Evolutionary conservation across 768 basidiomycete genomes (phyloP), one percentile per base, ranked within the genome.

Genomic region (Auriculariales sp.): DNA sequence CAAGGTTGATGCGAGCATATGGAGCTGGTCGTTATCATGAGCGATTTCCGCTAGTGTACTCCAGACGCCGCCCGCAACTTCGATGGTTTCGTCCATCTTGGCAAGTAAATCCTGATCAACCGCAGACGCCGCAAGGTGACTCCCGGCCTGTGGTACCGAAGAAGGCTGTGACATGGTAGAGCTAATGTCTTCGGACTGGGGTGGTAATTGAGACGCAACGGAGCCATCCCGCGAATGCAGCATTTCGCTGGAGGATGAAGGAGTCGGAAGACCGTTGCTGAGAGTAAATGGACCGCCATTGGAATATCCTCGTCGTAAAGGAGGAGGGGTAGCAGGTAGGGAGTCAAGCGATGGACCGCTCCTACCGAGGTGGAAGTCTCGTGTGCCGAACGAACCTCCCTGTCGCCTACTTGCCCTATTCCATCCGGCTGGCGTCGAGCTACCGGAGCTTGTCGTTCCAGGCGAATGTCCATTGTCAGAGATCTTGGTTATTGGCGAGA

Each of bases 371-470:
- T 94, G 83, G 4, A 94, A 84, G 61, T 95, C 92, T 59, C 89
- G 85, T 24, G 74, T 80, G 53, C 92, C 94, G 67, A 94, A 97
- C 3, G 92, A 94, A n/a, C 92, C 92, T 4, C 87, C 92, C 62
- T 94, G 86, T 31, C 92, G 73, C 36, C 91, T 72, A 22, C 77
- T 73, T 46, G 74, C 80, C 25, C 78, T 78, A 24, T 63, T 64
- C 52, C 73, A 71, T 50, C 64, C 72, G 35, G 55, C 42, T 28
- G 56, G 50, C 9, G 54, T 28, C 57, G 65, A 34, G 15, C 54
- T 47, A n/a, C n/a, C n/a, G n/a, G n/a, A n/a, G n/a, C n/a, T n/a
- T n/a, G n/a, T n/a, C n/a, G n/a, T n/a, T n/a, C n/a, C n/a, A n/a
- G n/a, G n/a, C n/a, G n/a, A n/a, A n/a, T n/a, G n/a, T n/a, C n/a